phyloP scores from a whole-genome alignment of 345 rosid species.

The Nasturtium officinale region DNA sequence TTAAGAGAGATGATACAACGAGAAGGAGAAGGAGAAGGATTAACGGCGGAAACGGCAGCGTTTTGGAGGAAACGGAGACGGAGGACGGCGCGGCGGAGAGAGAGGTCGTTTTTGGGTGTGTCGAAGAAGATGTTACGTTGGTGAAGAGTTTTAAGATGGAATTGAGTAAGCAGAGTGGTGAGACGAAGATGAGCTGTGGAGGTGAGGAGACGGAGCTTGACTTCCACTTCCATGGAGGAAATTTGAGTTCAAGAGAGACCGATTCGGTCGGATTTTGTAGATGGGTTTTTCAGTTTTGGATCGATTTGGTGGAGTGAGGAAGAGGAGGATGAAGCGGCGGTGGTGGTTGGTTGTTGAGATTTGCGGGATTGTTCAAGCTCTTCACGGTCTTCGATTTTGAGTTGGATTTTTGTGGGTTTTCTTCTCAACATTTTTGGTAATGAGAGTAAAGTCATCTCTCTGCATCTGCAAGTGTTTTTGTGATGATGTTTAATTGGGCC shows the following conservation, averaged over 20 bases:
- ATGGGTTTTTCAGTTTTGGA: conserved; percentile 53
- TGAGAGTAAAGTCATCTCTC: neutral
- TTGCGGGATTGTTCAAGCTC: conserved; percentile 81
- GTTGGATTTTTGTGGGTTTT: conserved; percentile 81
- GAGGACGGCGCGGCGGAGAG: conserved; percentile 49
- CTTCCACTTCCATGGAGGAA: conserved; percentile 74
- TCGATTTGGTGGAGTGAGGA: conserved; percentile 62
- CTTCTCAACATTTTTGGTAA: conserved; percentile 73
- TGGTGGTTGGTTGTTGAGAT: conserved; percentile 42
- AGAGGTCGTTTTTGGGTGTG: conserved; percentile 55
- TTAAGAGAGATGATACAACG: conserved; percentile 70
- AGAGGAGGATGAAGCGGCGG: conserved; percentile 35
- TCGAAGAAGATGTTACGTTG: conserved; percentile 81
- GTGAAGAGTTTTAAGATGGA: conserved; percentile 58
- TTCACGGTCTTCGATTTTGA: conserved; percentile 78
- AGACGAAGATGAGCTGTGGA: conserved; percentile 52
- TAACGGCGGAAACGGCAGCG: neutral
- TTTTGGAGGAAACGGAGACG: conserved; percentile 65
- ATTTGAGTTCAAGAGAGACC: conserved; percentile 54
- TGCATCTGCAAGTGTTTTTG: neutral
- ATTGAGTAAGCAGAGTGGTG: conserved; percentile 56
- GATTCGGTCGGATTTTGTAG: conserved; percentile 65
- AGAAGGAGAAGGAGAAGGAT: neutral
- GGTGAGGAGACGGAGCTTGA: conserved; percentile 66
- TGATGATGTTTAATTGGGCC: neutral